Base-by-base conservation (phyloP, 495 filamentous ascomycete genomes). In the Penicillium cataractarum region DNA sequence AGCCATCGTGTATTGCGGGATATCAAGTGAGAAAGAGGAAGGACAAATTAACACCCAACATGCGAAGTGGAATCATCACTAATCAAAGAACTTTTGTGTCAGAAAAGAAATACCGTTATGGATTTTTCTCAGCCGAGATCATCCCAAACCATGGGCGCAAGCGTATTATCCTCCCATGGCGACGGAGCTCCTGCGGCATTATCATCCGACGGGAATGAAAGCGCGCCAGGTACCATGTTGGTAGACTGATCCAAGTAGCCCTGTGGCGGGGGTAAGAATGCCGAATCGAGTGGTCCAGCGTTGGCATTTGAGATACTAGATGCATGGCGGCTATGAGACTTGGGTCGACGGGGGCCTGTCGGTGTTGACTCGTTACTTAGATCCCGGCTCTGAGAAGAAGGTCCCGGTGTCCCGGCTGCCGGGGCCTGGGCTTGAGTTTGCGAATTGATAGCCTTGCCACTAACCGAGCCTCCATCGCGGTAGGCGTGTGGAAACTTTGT, bases 401-500 rank as follows among this genome's bases (percentile, higher is more conserved):
- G 63, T 6, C 61, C 66, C 17, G 58, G 54, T 21, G 64, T 49
- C 24, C 60, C 24, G 26, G 46, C 37, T 8, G 27, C 50, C 1
- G 61, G 35, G 0, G 39, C 44, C 12, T 55, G 52, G 39, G 37
- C 33, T 7, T 51, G 39, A 1, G 35, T 29, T 61, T 50, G 60
- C 46, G 24, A 27, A 33, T 53, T 62, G 53, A 71, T 19, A 10
- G 61, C 58, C n/a, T 75, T 74, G 35, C 74, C 76, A 26, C 71
- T 78, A 31, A 79, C 76, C 49, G 78, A 76, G 22, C 79, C 79
- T 6, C 78, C 79, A 19, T 87, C 78, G 29, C 81, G 82, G 69
- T 90, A 95, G 51, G 88, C 84, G 39, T 90, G 85, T 7, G 92
- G 91, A 63, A 89, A 93, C 56, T 88, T 89, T 61, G 90, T 92